Evolutionary conservation across 352 stramenopile species (phyloP).

Genomic region (Globisporangium parvum): DNA sequence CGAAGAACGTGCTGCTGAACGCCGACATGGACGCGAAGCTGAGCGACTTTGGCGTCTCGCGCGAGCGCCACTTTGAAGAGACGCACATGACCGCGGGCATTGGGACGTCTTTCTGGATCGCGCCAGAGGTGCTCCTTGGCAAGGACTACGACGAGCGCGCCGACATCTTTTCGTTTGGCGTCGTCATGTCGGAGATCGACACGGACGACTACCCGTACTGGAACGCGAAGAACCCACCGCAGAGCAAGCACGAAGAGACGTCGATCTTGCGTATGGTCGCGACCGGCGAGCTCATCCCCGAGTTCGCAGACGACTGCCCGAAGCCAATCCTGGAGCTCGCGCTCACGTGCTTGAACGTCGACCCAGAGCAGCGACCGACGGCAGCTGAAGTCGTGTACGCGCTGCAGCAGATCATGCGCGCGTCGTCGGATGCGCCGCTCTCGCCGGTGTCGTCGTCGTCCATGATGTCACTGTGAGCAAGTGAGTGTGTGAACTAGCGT

Average conservation of each 20-base stretch:
- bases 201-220: conserved; percentile 61
- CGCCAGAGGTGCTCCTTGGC: conserved; percentile 52
- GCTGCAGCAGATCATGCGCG: conserved; percentile 39
- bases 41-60: conserved; percentile 75
- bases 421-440: conserved; percentile 12
- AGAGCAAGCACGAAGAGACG: conserved; percentile 46
- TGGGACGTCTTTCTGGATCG: conserved; percentile 70
- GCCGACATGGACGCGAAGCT: conserved; percentile 59
- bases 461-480: conserved; percentile 14
- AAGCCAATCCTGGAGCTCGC: conserved; percentile 40
- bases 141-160: conserved; percentile 49
- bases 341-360: conserved; percentile 38
- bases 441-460: conserved; percentile 17
- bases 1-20: conserved; percentile 27
- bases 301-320: conserved; percentile 47
- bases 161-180: conserved; percentile 49
- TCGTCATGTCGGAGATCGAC: conserved; percentile 51
- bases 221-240: conserved; percentile 41
- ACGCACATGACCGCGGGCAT: conserved; percentile 68
- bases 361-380: conserved; percentile 54
- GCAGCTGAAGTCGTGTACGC: conserved; percentile 51
- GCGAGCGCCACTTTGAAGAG: conserved; percentile 46
- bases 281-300: conserved; percentile 37
- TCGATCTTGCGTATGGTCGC: conserved; percentile 63
- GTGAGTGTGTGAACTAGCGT: neutral